Evolutionary conservation across 768 basidiomycete genomes (phyloP).

Genomic region (Boletales sp.): DNA sequence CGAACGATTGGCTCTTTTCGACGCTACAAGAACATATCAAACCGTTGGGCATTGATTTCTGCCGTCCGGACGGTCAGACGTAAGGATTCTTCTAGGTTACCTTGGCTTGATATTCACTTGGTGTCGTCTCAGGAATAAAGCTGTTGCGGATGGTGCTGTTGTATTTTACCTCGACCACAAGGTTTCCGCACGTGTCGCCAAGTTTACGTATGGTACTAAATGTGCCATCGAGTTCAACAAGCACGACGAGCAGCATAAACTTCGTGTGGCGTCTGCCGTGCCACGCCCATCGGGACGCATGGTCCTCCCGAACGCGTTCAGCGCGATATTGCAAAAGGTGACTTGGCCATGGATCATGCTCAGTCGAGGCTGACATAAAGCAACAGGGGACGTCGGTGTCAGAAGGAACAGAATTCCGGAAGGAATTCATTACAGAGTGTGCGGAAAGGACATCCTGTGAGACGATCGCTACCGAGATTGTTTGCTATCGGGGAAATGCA

Average conservation of each 20-base stretch:
- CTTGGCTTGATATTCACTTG: background rate
- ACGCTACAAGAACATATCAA: conserved; percentile 31
- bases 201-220: conserved; percentile 36
- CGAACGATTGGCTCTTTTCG: conserved; percentile 41
- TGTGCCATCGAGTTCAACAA: conserved; percentile 29
- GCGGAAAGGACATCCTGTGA: conserved; percentile 27
- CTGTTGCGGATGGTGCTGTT: conserved; percentile 44
- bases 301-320: conserved; percentile 31
- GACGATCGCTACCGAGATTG: conserved; percentile 27
- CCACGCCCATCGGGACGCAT: conserved; percentile 32
- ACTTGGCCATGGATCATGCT: background rate
- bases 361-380: background rate
- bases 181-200: conserved; percentile 38
- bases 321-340: conserved; percentile 29
- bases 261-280: conserved; percentile 23
- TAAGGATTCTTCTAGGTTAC: conserved; percentile 20
- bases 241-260: conserved; percentile 26
- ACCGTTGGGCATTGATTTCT: conserved; percentile 36
- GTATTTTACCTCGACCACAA: conserved; percentile 42
- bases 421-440: conserved; percentile 30
- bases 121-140: conserved; percentile 37
- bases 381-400: conserved; percentile 27
- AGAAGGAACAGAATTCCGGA: conserved; percentile 30
- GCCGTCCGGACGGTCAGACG: conserved; percentile 53
- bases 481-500: conserved; percentile 26